Percentiles rank a stretch among this genome's conserved stretches.
Evolutionary conservation across 2,329 filamentous ascomycete genomes (phyloP).

Genomic region (Ploettnerulaceae sp.): DNA sequence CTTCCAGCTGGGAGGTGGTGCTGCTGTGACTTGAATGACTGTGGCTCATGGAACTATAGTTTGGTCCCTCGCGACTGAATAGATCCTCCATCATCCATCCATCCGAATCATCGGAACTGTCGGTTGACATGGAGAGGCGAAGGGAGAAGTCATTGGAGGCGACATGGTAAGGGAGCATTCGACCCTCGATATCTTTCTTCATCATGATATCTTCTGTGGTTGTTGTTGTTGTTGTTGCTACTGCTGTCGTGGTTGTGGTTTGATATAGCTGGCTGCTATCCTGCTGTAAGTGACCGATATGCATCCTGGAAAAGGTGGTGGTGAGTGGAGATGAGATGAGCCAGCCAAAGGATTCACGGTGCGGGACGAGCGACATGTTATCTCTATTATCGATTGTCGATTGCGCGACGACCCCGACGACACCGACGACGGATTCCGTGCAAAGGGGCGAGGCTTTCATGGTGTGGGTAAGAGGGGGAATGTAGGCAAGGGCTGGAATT

Average conservation of each 20-base stretch:
- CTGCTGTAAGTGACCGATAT: too few relatives aligned
- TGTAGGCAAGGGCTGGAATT: slow-evolving; percentile 3
- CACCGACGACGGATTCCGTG: slow-evolving; percentile 6
- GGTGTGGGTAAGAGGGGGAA: not conserved
- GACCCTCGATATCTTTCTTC: not conserved
- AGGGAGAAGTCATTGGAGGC: not conserved
- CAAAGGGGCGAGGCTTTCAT: slow-evolving; percentile 1
- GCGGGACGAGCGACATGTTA: not conserved
- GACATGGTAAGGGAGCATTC: not conserved
- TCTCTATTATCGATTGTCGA: slow-evolving; percentile 11
- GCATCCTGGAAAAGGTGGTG: slow-evolving; percentile 2
- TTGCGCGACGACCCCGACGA: too few relatives aligned
- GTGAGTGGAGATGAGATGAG: slow-evolving; percentile 2
- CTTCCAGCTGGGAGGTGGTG: not conserved
- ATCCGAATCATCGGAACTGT: not conserved
- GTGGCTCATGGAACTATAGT: not conserved
- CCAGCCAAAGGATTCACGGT: not conserved
- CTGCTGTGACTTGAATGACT: not conserved
- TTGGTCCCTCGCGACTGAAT: not conserved
- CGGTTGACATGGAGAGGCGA: not conserved
- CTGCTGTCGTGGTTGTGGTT: too few relatives aligned
- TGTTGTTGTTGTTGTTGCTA: too few relatives aligned
- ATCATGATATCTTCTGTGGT: not conserved
- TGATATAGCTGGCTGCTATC: not conserved
- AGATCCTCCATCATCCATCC: not conserved